These are phyloP conservation scores for Tulasnella sp. DNA, from an alignment of 768 basidiomycete species.

Conservation along the genomic window DNA sequence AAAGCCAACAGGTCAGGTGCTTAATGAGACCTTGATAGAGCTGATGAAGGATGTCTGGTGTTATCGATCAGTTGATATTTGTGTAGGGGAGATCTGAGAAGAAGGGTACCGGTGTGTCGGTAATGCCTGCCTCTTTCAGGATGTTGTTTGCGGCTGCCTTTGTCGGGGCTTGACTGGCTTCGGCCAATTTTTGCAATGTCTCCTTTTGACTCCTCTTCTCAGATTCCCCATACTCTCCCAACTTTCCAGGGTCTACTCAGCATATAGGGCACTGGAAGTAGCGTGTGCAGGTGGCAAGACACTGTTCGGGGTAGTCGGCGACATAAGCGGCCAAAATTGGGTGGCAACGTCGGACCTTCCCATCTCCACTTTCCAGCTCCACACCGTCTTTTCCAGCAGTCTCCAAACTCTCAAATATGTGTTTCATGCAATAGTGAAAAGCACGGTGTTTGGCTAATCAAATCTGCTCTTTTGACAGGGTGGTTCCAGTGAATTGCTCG, in stretches of 20 bases:
- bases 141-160: slow-evolving; percentile 35
- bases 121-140: slow-evolving; percentile 33
- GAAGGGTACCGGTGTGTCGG: background rate
- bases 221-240: background rate
- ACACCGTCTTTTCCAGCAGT: slow-evolving; percentile 37
- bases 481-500: slow-evolving; percentile 32
- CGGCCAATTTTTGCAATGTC: slow-evolving; percentile 36
- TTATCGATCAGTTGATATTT: background rate
- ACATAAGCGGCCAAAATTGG: slow-evolving; percentile 41
- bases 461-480: slow-evolving; percentile 39
- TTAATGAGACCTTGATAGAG: background rate
- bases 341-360: slow-evolving; percentile 34
- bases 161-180: slow-evolving; percentile 31
- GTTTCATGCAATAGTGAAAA: slow-evolving; percentile 41
- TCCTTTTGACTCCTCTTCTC: slow-evolving; percentile 45
- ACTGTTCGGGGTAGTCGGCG: slow-evolving; percentile 30
- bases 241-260: background rate
- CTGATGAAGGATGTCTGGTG: background rate
- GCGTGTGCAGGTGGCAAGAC: slow-evolving; percentile 23
- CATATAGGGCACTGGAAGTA: slow-evolving; percentile 27
- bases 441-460: slow-evolving; percentile 31
- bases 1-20: slow-evolving; percentile 31
- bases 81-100: background rate
- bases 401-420: slow-evolving; percentile 37
- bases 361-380: slow-evolving; percentile 40